A percentile compares a stretch with the other conserved stretches of the same genome.
These are phyloP conservation scores for Porpolomopsis calyptriformis DNA, from an alignment of 768 basidiomycete species.

Conservation along the genomic window DNA sequence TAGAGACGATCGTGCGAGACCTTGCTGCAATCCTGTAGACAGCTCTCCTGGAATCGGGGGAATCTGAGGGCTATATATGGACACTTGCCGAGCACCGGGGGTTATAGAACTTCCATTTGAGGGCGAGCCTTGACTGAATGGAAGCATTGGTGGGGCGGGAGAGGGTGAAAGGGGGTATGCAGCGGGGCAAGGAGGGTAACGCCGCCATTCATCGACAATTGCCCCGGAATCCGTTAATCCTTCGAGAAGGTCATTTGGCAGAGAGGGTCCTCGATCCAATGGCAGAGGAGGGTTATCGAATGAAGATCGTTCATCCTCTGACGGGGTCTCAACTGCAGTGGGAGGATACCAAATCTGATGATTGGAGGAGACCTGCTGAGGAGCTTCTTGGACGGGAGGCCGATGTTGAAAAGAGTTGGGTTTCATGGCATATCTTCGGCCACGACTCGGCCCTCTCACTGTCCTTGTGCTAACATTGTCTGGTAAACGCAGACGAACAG, in stretches of 20 bases:
- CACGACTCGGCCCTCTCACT: not conserved
- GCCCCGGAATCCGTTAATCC: constrained; percentile 7
- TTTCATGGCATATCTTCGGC: not conserved
- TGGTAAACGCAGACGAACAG: not conserved
- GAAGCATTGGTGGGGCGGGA: constrained; percentile 26
- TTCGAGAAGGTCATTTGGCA: constrained; percentile 3
- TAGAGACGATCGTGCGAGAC: constrained; percentile 65
- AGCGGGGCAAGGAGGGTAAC: constrained; percentile 66
- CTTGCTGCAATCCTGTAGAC: constrained; percentile 42
- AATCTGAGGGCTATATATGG: not conserved
- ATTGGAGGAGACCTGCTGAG: not conserved
- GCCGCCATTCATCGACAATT: constrained; percentile 53
- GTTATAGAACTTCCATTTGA: constrained; percentile 5
- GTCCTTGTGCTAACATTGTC: not conserved
- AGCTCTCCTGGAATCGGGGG: constrained; percentile 28
- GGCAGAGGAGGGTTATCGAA: too few species aligned
- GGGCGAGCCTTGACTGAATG: too few species aligned
- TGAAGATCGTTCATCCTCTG: constrained; percentile 18
- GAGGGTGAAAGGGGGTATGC: constrained; percentile 67
- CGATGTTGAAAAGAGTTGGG: not conserved
- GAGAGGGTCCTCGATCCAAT: not conserved
- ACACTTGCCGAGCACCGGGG: constrained; percentile 2
- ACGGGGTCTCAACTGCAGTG: constrained; percentile 29
- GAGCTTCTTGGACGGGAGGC: not conserved
- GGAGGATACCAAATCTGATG: constrained; percentile 58